phyloP scores from a whole-genome alignment of 768 basidiomycete species.

The Lentinula boryana region DNA sequence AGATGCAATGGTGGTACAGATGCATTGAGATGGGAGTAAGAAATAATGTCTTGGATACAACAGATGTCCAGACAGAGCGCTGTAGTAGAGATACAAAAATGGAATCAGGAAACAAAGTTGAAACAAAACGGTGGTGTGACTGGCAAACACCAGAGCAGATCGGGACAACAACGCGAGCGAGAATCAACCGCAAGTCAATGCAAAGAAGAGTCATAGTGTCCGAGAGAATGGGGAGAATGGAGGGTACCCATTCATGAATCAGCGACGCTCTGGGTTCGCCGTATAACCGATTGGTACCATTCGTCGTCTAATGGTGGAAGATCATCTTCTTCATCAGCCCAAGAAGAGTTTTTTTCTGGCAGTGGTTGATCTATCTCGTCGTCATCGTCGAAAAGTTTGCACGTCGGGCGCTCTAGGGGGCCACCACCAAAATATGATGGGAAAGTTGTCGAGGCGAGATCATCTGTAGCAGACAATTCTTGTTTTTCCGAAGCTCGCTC shows the following conservation, averaged over 20 bases:
- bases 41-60: neutral
- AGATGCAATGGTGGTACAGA: neutral
- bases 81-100: neutral
- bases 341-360: conserved; percentile 7
- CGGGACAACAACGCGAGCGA: neutral
- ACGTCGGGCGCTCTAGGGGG: neutral
- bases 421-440: neutral
- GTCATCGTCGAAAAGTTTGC: conserved; percentile 6
- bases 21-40: neutral
- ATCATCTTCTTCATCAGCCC: conserved; percentile 30
- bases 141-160: neutral
- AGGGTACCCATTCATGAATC: neutral
- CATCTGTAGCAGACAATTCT: neutral
- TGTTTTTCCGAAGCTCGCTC: conserved; percentile 1
- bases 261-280: neutral
- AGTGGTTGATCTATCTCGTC: conserved; percentile 5
- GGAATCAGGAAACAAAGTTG: neutral
- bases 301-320: conserved; percentile 33
- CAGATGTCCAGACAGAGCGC: neutral
- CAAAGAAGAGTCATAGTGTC: neutral
- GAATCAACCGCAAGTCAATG: neutral
- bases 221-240: too few species aligned
- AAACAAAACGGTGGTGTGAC: neutral
- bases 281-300: conserved; percentile 27
- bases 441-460: neutral